Conservation (phyloP, 345 rosid genomes). For the Brassica cretica region DNA sequence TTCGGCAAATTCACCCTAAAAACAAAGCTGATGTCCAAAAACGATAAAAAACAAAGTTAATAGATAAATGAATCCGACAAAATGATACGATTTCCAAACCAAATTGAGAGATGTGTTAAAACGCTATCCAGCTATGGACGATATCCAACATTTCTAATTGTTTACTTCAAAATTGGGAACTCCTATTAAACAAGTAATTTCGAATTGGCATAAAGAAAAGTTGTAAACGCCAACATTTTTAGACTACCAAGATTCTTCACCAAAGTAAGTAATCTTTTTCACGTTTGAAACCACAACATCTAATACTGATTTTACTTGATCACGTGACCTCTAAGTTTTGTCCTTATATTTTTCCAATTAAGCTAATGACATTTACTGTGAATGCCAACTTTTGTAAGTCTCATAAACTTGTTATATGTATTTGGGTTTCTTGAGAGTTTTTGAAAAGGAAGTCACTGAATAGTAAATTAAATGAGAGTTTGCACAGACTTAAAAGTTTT, state of each 20-base stretch:
- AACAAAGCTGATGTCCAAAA: too few relatives aligned
- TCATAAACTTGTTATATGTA: neutral
- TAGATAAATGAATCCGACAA: too few relatives aligned
- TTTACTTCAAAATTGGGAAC: neutral
- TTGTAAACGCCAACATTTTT: neutral
- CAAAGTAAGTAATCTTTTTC: neutral
- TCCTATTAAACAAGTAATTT: neutral
- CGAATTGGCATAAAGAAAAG: neutral
- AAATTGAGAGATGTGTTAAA: neutral
- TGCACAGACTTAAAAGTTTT: slow-evolving; percentile 9
- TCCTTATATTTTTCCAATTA: neutral
- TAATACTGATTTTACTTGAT: neutral
- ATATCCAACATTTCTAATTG: neutral
- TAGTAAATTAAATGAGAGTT: slow-evolving; percentile 13
- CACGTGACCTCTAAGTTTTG: neutral
- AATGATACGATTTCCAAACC: neutral
- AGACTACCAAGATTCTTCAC: neutral
- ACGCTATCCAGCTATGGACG: neutral
- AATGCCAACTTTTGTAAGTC: neutral
- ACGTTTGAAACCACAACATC: neutral
- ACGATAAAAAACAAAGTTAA: too few relatives aligned
- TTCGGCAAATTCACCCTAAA: too few relatives aligned
- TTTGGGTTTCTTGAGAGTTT: neutral
- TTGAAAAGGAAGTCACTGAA: neutral
- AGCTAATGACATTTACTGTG: neutral